Base-by-base conservation (phyloP, 768 basidiomycete genomes). In the Agrocybe praecox region DNA sequence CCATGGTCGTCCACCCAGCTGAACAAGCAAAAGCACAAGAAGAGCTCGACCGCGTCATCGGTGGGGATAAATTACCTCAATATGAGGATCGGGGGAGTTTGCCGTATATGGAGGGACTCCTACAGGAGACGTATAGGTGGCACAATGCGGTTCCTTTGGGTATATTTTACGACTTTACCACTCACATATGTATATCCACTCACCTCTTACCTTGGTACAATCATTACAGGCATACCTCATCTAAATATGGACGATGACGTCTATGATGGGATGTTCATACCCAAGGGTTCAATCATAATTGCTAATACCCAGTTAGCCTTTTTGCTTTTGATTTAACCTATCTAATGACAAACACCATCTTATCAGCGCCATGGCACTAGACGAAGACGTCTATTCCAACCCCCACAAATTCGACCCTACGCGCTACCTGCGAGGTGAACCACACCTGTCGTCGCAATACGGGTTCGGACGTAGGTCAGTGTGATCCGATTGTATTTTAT, bases 401-500 rank as follows among this genome's bases (percentile, higher is more conserved):
- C 67, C 69, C 4, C 53, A 19, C 14, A 61, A 46, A 4, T 72
- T 69, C 49, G 58, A 69, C 26, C 71, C 71, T 10, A 57, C 57
- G 17, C 63, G 71, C 11, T 71, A 63, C 55, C 54, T 71, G n/a
- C 63, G 59, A 26, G 71, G 51, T 17, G 69, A 72, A 43, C 68
- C 69, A 22, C 56, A 60, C 53, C 65, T 64, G 26, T 29, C 55
- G 7, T 59, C 59, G 12, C 52, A 55, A 14, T 72, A 67, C 52
- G 72, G 72, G 2, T 73, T 70, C 58, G 69, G 69, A 1, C 59
- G 69, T 18, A 62, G 68, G 68, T n/a, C n/a, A n/a, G n/a, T n/a
- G n/a, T n/a, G n/a, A n/a, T n/a, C n/a, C n/a, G n/a, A n/a, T n/a
- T n/a, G n/a, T n/a, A n/a, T n/a, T n/a, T n/a, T n/a, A n/a, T n/a